A percentile compares a stretch with the other conserved stretches of the same genome.
Evolutionary conservation across 345 rosid genomes (phyloP).

Genomic region (Citrus cavaleriei): DNA sequence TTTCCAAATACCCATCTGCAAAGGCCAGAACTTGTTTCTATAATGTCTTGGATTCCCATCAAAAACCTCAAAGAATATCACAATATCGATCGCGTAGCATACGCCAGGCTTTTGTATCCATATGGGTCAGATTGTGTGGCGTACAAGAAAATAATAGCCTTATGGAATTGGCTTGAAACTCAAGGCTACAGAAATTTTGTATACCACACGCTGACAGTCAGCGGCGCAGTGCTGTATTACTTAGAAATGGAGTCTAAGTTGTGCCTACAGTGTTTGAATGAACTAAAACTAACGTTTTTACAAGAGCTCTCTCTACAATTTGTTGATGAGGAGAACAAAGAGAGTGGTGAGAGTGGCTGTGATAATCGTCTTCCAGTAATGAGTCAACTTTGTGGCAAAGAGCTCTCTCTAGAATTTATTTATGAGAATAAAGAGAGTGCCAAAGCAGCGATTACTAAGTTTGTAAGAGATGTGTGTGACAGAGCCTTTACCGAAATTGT

Average conservation of each 20-base stretch:
- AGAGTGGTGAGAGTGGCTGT: neutral
- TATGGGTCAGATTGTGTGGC: neutral
- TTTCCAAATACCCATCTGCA: no score
- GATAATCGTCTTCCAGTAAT: neutral
- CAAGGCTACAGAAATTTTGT: constrained; percentile 15
- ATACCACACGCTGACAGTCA: neutral
- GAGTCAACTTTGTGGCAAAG: constrained; percentile 7
- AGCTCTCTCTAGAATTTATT: neutral
- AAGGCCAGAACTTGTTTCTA: no score
- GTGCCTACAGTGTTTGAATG: constrained; percentile 6
- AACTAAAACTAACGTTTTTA: neutral
- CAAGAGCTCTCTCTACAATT: no score
- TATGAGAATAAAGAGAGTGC: neutral
- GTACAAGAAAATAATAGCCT: constrained; percentile 20
- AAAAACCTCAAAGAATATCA: constrained; percentile 16
- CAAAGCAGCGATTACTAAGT: neutral
- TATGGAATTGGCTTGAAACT: constrained; percentile 36
- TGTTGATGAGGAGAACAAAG: no score
- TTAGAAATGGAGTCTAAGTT: constrained; percentile 1
- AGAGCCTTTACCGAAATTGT: neutral
- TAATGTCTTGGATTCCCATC: no score
- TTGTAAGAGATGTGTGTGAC: constrained; percentile 1
- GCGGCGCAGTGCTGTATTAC: neutral
- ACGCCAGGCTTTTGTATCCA: constrained; percentile 1
- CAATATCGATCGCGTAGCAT: constrained; percentile 23